Evolutionary conservation across 345 rosid genomes (phyloP).

Genomic region (Anastatica hierochuntica): DNA sequence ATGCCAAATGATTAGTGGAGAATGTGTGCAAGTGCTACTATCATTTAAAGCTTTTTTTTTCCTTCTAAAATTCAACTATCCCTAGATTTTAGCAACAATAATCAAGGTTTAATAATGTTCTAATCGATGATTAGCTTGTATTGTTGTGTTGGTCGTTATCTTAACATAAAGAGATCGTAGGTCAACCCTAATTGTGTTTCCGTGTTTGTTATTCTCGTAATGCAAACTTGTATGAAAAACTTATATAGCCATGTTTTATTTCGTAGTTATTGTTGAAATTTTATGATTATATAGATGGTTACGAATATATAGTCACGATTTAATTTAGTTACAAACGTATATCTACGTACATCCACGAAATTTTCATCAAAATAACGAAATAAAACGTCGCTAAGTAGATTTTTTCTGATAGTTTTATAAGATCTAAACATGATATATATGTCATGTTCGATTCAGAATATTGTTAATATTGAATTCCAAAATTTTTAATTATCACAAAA

Average conservation of each 20-base stretch:
- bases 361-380: too few relatives aligned
- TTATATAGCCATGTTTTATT: not conserved
- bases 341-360: too few relatives aligned
- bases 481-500: too few relatives aligned
- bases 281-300: too few relatives aligned
- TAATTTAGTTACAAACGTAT: too few relatives aligned
- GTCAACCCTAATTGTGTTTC: slow-evolving; percentile 6
- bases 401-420: too few relatives aligned
- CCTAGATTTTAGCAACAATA: slow-evolving; percentile 23
- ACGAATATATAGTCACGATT: too few relatives aligned
- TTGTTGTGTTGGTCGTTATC: slow-evolving; percentile 16
- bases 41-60: not conserved
- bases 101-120: not conserved
- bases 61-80: slow-evolving; percentile 14
- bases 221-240: not conserved
- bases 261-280: not conserved
- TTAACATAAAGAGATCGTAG: slow-evolving; percentile 2
- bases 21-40: slow-evolving; percentile 14
- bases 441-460: too few relatives aligned
- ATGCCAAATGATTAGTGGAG: slow-evolving; percentile 12
- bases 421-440: too few relatives aligned
- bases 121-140: slow-evolving; percentile 10
- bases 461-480: too few relatives aligned
- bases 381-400: too few relatives aligned
- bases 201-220: too few relatives aligned